Base-by-base conservation (phyloP, 176 grass and related monocot species). In the Cocos nucifera region DNA sequence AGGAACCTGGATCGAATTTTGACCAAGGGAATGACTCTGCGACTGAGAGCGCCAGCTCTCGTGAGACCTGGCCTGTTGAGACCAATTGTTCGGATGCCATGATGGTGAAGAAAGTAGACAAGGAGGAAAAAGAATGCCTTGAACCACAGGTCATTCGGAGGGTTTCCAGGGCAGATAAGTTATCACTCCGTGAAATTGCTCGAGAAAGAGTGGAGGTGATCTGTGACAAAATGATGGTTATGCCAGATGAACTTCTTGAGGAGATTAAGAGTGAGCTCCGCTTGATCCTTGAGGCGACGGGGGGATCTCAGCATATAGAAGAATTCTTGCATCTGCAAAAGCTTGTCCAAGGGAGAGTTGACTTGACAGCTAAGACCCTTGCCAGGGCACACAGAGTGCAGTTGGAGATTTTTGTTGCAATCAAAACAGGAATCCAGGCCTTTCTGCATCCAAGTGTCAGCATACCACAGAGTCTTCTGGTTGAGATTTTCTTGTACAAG, bases 241-340 rank as follows among this genome's bases (percentile, higher is more conserved):
- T 97, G 81, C 66, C 75, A 5, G 86, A 91, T 21, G 80, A 90
- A 39, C 50, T 56, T 22, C 48, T 88, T 23, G 87, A 90, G 3
- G 81, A 83, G 10, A 74, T 80, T 22, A 90, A 88, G 62, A 75
- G 8, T 5, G 80, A 88, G 49, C 73, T 91, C n/a, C 65, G 81
- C 3, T 28, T 75, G 6, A 88, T 97, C 35, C 78, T 97, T 15
- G 92, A 90, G 58, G 84, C 78, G 3, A 74, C 58, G n/a, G 83
- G 73, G 0, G 86, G 80, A 19, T 57, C 78, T 6, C 77, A 83
- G 18, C 80, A 88, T 15, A 69, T 82, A 1, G 83, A 80, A 57
- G 86, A 96, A 69, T 88, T 90, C 65, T 30, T 88, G 68, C 67
- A 71, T 59, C 80, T 96, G 19, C 92, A 90, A 58, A 90, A 96